phyloP scores from a whole-genome alignment of 2,329 filamentous ascomycete species.

The Aspergillus felis region DNA sequence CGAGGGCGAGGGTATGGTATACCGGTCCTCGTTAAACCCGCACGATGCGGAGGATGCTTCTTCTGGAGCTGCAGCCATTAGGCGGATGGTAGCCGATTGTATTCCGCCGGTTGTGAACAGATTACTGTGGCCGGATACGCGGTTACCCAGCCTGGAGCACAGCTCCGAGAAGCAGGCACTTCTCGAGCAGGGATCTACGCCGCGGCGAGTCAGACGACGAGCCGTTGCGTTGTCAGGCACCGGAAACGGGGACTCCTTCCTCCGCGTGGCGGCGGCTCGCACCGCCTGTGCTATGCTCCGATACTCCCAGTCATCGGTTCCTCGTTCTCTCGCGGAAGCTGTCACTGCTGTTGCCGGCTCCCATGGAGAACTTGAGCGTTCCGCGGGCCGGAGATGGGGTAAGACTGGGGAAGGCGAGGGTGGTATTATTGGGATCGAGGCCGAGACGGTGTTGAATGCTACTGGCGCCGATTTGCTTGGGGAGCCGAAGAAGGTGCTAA shows the following conservation, averaged over 20 bases:
- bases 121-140: neutral
- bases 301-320: constrained; percentile 46
- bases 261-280: constrained; percentile 66
- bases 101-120: neutral
- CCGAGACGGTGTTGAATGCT: constrained; percentile 54
- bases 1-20: neutral
- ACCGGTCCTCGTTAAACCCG: neutral
- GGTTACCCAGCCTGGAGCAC: neutral
- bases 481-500: constrained; percentile 34
- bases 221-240: constrained; percentile 68
- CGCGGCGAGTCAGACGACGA: constrained; percentile 17
- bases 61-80: neutral
- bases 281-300: constrained; percentile 70
- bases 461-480: constrained; percentile 46
- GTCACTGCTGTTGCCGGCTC: constrained; percentile 65
- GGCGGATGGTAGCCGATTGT: neutral
- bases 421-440: constrained; percentile 71
- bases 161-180: constrained; percentile 3
- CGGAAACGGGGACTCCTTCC: constrained; percentile 84
- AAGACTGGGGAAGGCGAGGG: constrained; percentile 75
- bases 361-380: constrained; percentile 68
- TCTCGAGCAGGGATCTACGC: neutral
- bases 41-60: neutral
- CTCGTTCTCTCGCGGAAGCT: constrained; percentile 51
- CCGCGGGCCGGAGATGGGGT: constrained; percentile 69